Percentiles rank a stretch among this genome's conserved stretches.
Evolutionary conservation across 805 yeast genomes (phyloP).

Genomic region (Lipomyces japonicus): DNA sequence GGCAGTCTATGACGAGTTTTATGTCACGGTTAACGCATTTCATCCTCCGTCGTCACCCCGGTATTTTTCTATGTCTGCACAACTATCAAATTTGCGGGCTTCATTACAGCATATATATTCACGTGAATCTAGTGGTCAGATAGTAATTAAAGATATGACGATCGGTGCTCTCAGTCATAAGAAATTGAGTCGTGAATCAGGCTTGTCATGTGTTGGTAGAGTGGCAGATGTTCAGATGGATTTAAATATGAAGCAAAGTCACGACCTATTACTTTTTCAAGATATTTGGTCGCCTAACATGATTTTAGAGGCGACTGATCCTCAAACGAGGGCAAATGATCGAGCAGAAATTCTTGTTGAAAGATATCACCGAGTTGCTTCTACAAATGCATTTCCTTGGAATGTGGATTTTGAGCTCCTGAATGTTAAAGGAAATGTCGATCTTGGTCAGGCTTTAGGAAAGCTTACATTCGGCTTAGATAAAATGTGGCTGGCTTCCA

Average conservation of each 20-base stretch:
- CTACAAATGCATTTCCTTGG: slow-evolving; percentile 72
- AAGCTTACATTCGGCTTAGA: slow-evolving; percentile 53
- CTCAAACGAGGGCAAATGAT: slow-evolving; percentile 11
- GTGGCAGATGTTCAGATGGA: slow-evolving; percentile 56
- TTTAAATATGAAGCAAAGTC: slow-evolving; percentile 77
- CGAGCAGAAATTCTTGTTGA: slow-evolving; percentile 32
- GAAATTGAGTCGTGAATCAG: slow-evolving; percentile 6
- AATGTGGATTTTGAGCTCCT: slow-evolving; percentile 54
- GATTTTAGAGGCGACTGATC: slow-evolving; percentile 20
- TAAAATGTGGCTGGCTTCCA: slow-evolving; percentile 63
- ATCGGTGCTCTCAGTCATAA: slow-evolving; percentile 15
- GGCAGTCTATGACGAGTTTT: slow-evolving; percentile 67
- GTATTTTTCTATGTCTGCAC: slow-evolving; percentile 46
- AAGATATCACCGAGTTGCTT: slow-evolving; percentile 54
- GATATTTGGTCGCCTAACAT: slow-evolving; percentile 74
- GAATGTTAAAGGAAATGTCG: slow-evolving; percentile 55
- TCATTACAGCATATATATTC: slow-evolving; percentile 88
- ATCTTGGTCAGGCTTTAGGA: slow-evolving; percentile 83
- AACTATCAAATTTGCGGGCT: slow-evolving; percentile 56
- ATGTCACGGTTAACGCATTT: slow-evolving; percentile 53
- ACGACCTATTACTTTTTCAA: slow-evolving; percentile 74
- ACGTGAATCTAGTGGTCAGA: slow-evolving; percentile 77
- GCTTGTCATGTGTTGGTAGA: slow-evolving; percentile 42
- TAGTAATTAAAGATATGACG: slow-evolving; percentile 48
- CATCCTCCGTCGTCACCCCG: slow-evolving; percentile 35